Base-by-base conservation (phyloP, 768 basidiomycete species). In the Tylopilus balloui region DNA sequence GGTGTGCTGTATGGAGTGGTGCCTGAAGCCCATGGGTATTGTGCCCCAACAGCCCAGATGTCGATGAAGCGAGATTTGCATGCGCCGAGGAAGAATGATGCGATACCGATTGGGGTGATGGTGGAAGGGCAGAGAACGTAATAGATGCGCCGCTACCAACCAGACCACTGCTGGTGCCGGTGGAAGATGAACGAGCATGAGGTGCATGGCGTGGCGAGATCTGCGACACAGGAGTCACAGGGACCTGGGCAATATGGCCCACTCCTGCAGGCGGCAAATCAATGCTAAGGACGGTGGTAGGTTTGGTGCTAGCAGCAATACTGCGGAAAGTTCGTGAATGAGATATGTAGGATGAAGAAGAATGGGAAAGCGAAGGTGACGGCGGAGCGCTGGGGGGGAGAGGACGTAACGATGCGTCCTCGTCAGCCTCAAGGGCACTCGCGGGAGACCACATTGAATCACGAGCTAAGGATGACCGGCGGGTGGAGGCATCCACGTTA, bases 181-280 rank as follows among this genome's bases (percentile, higher is more conserved):
- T 73, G 20, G 84, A 84, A 20, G 81, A 77, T 39, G 80, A 75
- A 21, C 86, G 78, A 11, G 76, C 73, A 63, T 88, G 86, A 17
- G 76, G 72, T 19, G 73, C 65, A 42, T 83, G 69, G 42, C 86
- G 78, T 38, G 66, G 58, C 53, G 77, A 71, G 12, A 73, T 54
- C 46, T 77, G 74, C 6, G 78, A 71, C 8, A 74, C 70, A 0
- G 84, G 79, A 21, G 86, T 84, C 29, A 72, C 61, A 34, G 88
- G 83, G 10, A 82, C 89, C 62, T 95, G 88, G 6, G 92, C 92
- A 57, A 95, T 95, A 67, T 95, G 92, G 1, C 87, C 92, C 76
- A 92, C 84, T 12, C 87, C 88, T 55, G 83, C 83, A 7, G 83
- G 80, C 38, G 78, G 80, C 21, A 92, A 66, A 60, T 97, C 94